These are phyloP conservation scores for Syzygium aromaticum DNA, from an alignment of 345 rosid genomes.

Conservation along the genomic window DNA sequence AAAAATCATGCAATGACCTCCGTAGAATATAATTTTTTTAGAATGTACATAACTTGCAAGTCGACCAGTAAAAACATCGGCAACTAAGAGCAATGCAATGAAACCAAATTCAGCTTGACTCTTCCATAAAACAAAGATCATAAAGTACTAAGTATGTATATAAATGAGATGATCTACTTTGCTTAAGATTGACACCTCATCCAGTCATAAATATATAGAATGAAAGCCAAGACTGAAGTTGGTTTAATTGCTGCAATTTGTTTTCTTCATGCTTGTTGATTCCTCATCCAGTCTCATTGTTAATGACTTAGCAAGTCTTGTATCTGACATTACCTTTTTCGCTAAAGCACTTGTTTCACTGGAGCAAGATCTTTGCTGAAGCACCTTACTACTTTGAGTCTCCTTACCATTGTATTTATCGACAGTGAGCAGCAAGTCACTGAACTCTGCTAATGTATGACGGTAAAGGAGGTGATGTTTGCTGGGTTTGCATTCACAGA, in stretches of 20 bases:
- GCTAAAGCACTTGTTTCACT: conserved; percentile 19
- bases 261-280: background rate
- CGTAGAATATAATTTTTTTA: background rate
- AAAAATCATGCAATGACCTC: background rate
- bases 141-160: background rate
- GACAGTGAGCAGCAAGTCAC: conserved; percentile 33
- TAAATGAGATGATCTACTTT: background rate
- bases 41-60: background rate
- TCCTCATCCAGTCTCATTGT: background rate
- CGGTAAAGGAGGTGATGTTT: conserved; percentile 68
- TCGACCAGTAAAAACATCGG: background rate
- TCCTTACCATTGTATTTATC: conserved; percentile 27
- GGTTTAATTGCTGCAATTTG: background rate
- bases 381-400: conserved; percentile 23
- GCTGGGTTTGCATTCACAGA: conserved; percentile 80
- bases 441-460: conserved; percentile 67
- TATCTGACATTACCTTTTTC: conserved; percentile 46
- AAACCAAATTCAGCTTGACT: background rate
- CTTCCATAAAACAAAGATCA: background rate
- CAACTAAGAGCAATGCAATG: background rate
- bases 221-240: background rate
- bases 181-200: background rate
- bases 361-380: conserved; percentile 28
- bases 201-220: background rate
- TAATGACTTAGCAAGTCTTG: background rate